Evolutionary conservation across 306 rosid species (phyloP), one percentile per base, ranked within the genome.

Genomic region (Boehmeria nivea): DNA sequence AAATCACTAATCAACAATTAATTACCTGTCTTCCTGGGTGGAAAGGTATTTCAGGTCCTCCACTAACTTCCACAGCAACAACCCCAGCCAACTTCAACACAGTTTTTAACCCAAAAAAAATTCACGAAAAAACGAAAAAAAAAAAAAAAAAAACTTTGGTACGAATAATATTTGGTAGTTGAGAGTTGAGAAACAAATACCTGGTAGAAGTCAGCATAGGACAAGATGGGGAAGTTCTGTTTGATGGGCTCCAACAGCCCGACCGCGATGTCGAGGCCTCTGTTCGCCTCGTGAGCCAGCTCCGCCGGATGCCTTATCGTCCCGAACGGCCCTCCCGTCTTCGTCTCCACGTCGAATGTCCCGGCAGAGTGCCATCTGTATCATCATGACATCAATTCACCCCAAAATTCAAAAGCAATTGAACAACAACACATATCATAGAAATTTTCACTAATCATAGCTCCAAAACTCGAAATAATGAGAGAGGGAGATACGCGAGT

Each of bases 361-460:
- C 85, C 85, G 33, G 94, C 85, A 2, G 87, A 75, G 66, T 81
- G 94, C 93, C 93, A 81, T 59, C 88, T 78, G 52, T n/a, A n/a
- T n/a, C n/a, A n/a, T n/a, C n/a, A n/a, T n/a, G n/a, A n/a, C n/a
- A n/a, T n/a, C n/a, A n/a, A n/a, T n/a, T n/a, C n/a, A n/a, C n/a
- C n/a, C n/a, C n/a, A n/a, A n/a, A n/a, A n/a, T n/a, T n/a, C n/a
- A n/a, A n/a, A n/a, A n/a, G n/a, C n/a, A n/a, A n/a, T n/a, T n/a
- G n/a, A n/a, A n/a, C n/a, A n/a, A n/a, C n/a, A 33, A 33, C 5
- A 33, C 38, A 33, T 11, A 33, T 11, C 5, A 33, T 33, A 5
- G 11, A 33, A 18, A 6, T 16, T 18, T 6, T 44, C 51, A 12
- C 24, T 45, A 19, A 3, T n/a, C 23, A 20, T 19, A 14, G 1